These are phyloP conservation scores for Rhizopus arrhizus DNA, from an alignment of 371 early-diverging fungal genomes.

Conservation along the genomic window DNA sequence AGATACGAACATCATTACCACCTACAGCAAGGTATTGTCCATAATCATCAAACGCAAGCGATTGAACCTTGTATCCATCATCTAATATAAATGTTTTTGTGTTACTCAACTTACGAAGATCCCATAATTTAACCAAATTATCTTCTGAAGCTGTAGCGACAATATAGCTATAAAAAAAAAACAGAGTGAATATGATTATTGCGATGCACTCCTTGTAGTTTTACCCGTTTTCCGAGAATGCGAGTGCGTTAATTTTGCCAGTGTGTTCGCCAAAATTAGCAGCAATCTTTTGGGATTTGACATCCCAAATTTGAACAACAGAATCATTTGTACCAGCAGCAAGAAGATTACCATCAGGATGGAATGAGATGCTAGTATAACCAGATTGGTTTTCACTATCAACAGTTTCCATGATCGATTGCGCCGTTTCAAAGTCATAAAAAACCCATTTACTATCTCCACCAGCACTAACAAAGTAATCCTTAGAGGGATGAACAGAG, in stretches of 20 bases:
- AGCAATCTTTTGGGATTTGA: constrained; percentile 73
- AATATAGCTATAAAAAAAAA: constrained; percentile 60
- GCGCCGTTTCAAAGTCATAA: constrained; percentile 70
- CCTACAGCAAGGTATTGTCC: constrained; percentile 85
- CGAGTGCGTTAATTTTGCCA: constrained; percentile 69
- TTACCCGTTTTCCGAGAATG: constrained; percentile 88
- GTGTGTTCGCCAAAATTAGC: constrained; percentile 74
- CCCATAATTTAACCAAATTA: constrained; percentile 83
- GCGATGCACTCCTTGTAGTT: no score
- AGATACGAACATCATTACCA: constrained; percentile 66
- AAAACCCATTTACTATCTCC: constrained; percentile 83
- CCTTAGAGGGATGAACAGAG: constrained; percentile 75
- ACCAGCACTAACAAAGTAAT: constrained; percentile 77
- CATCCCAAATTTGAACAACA: constrained; percentile 84
- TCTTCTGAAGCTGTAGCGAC: constrained; percentile 78
- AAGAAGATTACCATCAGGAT: constrained; percentile 90
- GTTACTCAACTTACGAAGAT: constrained; percentile 83
- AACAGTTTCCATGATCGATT: constrained; percentile 56
- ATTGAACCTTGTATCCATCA: constrained; percentile 58
- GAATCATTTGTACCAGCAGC: constrained; percentile 80
- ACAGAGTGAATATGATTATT: background rate
- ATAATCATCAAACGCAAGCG: constrained; percentile 77
- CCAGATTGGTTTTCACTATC: constrained; percentile 40
- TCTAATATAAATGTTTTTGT: constrained; percentile 70
- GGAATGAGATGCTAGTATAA: constrained; percentile 78